Conservation (phyloP, 441 rosid species). For the Gossypium davidsonii region DNA sequence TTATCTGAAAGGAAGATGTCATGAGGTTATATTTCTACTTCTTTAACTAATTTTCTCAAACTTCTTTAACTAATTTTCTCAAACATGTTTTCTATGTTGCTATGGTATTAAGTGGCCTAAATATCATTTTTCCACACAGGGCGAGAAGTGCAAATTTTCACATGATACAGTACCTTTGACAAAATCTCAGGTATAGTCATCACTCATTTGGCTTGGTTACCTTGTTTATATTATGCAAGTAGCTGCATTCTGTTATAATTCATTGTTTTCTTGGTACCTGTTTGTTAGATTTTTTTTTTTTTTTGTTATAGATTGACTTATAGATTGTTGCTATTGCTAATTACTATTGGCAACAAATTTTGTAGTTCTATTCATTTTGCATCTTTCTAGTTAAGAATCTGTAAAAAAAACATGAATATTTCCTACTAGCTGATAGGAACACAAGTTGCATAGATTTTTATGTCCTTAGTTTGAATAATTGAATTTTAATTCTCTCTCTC, state of each 20-base stretch:
- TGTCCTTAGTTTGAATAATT: neutral
- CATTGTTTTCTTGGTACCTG: neutral
- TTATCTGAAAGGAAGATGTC: conserved; percentile 67
- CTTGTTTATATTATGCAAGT: conserved; percentile 9
- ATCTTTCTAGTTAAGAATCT: conserved; percentile 4
- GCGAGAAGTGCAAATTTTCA: conserved; percentile 79
- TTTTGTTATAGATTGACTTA: neutral
- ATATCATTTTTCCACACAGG: conserved; percentile 37
- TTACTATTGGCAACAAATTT: conserved; percentile 1
- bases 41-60: neutral
- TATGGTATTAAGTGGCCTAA: neutral
- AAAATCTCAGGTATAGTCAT: conserved; percentile 57
- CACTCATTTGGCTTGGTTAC: conserved; percentile 5
- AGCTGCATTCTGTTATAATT: conserved; percentile 12
- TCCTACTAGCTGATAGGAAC: neutral
- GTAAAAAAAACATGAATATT: neutral
- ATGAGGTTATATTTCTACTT: conserved; percentile 41
- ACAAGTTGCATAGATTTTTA: neutral
- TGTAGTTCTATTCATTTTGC: neutral
- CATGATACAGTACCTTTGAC: conserved; percentile 77
- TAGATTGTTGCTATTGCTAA: neutral
- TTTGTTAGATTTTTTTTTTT: neutral
- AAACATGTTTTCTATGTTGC: neutral
- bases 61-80: neutral
- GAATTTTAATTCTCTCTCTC: neutral